Base-by-base conservation (phyloP, 164 flowering plant species). In the Chimonanthus salicifolius region DNA sequence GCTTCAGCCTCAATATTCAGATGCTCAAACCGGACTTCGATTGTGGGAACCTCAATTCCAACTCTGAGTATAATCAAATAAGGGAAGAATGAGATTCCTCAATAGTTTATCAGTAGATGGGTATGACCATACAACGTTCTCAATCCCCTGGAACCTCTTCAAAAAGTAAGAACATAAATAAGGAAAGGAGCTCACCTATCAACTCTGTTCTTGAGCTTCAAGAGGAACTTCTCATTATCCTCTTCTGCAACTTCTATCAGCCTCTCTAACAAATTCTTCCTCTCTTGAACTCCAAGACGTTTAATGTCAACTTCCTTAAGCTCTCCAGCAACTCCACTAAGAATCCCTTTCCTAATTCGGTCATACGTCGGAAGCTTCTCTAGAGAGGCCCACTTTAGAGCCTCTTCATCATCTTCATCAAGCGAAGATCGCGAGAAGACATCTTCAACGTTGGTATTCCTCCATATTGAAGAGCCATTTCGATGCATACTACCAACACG, bases 1-100 rank as follows among this genome's bases (percentile, higher is more conserved):
- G 89, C 89, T 69, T 91, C 85, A 0, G 94, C 98, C 77, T 88
- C 94, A 2, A 94, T 72, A 2, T 81, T 88, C 70, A 94, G 80
- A 75, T 90, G 79, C 83, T 92, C 84, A 72, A 85, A 94, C 77
- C 97, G 80, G 6, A 92, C 97, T 82, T 94, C 95, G 0, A 94
- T 88, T 4, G 92, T 86, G 11, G 97, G 98, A 63, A 90, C 89
- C 45, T 72, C 68, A 13, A 94, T 89, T 47, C 98, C 95, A 63
- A 90, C 97, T 80, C 97, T 92, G 84, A 45, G 10, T 3, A 4
- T 10, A 11, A 45, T 54, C 6, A 44, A 43, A 4, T 64, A 49
- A 7, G n/a, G n/a, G 47, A 64, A 64, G 9, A 49, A 49, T 33
- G 33, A 33, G 33, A 33, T 33, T 33, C 33, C 33, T 33, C 33